Conservation (phyloP, 2,329 filamentous ascomycete genomes). For the Gyromitra esculenta region DNA sequence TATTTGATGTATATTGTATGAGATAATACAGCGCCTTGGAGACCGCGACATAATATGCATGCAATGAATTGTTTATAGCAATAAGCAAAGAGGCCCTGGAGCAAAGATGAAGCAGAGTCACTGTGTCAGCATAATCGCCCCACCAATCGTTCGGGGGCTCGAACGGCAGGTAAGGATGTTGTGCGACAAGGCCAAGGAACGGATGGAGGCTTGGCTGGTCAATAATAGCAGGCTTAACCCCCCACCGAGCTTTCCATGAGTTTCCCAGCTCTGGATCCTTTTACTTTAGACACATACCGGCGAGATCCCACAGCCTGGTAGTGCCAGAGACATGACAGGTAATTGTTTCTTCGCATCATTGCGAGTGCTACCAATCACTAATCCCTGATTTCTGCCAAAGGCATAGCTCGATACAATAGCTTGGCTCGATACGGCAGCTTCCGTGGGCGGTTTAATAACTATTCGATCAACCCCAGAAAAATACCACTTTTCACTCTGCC, state of each 20-base stretch:
- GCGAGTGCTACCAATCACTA: conserved; percentile 9
- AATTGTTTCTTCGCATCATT: neutral
- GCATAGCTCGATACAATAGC: conserved; percentile 24
- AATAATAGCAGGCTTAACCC: neutral
- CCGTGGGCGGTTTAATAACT: conserved; percentile 24
- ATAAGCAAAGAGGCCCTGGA: too few relatives aligned
- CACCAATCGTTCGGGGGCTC: too few relatives aligned
- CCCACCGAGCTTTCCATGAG: neutral
- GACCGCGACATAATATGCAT: too few relatives aligned
- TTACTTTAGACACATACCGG: neutral
- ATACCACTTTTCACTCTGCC: conserved; percentile 39
- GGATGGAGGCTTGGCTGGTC: neutral
- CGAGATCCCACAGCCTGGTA: neutral
- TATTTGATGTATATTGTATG: too few relatives aligned
- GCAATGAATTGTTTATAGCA: too few relatives aligned
- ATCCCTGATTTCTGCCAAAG: conserved; percentile 12
- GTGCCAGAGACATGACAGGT: conserved; percentile 23
- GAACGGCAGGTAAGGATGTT: neutral
- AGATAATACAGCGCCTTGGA: too few relatives aligned
- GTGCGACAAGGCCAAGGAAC: neutral
- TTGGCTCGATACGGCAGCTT: conserved; percentile 26
- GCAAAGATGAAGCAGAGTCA: neutral
- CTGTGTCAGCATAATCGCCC: neutral
- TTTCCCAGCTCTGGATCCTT: conserved; percentile 3
- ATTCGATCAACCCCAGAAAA: conserved; percentile 12